Evolutionary conservation across 345 rosid genomes (phyloP), one percentile per base, ranked within the genome.

Genomic region (Hibiscus syriacus): DNA sequence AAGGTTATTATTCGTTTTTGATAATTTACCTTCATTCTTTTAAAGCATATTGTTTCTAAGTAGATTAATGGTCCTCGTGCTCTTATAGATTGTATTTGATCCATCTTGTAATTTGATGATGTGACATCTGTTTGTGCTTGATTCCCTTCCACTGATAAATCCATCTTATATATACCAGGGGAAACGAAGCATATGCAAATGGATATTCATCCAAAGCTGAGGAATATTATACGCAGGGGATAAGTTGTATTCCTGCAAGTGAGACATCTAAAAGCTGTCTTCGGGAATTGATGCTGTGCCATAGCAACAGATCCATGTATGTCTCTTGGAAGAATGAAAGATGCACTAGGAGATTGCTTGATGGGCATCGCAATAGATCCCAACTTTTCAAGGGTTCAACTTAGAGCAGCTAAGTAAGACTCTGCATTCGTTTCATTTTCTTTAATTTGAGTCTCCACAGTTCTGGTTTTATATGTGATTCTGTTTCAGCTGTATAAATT

Each of bases 221-320:
- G 78, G 98, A 86, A 56, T 85, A 67, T 77, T 92, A 95, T 80
- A 86, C 87, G 7, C 86, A 78, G 73, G 99, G 98, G 80, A 73
- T 88, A 66, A 81, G 81, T 72, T 87, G 89, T 72, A 68, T 95
- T 73, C 73, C 92, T 67, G 77, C 57, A 74, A 70, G 73, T 23
- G 98, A 89, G 84, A 80, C 83, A 46, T 86, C 97, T 25, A 85
- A 84, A 78, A 86, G 89, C 80, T 86, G 88, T 73, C 90, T 85
- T 61, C 85, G 90, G 86, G 98, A 87, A 30, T 76, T 88, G 81
- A 86, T 90, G 98, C 74, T 95, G 78, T 95, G 99, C 74, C 83
- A 86, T 68, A 95, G 98, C 82, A 95, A 95, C 81, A 96, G 96
- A 66, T 97, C 99, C 93, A 26, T 81, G 76, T 16, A 88, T 92